These are phyloP conservation scores for Globisporangium nagaii DNA, from an alignment of 352 stramenopile species.

Conservation along the genomic window DNA sequence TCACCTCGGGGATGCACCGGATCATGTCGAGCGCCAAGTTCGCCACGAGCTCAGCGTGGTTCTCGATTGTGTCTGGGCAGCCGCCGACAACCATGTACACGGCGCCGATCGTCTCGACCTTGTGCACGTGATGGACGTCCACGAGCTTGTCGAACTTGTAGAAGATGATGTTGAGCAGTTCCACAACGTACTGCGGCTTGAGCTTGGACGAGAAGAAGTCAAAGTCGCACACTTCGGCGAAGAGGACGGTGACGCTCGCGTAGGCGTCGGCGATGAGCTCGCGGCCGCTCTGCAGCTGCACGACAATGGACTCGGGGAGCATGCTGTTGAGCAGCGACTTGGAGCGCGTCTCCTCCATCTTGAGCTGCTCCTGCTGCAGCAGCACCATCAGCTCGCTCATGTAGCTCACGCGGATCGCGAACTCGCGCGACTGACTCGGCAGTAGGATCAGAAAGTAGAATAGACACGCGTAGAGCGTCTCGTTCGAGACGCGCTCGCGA, in stretches of 20 bases:
- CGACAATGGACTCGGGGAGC: constrained; percentile 72
- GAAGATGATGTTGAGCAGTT: constrained; percentile 86
- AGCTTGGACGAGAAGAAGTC: constrained; percentile 77
- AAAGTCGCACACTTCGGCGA: constrained; percentile 83
- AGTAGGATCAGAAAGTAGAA: constrained; percentile 82
- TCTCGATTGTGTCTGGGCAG: constrained; percentile 57
- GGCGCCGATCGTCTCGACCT: constrained; percentile 88
- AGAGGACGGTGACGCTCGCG: constrained; percentile 63
- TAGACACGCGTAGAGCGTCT: constrained; percentile 75
- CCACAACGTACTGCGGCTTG: constrained; percentile 79
- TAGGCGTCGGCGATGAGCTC: constrained; percentile 85
- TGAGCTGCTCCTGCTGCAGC: constrained; percentile 73
- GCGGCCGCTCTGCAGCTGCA: constrained; percentile 66
- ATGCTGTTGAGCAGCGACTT: constrained; percentile 82
- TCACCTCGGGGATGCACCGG: constrained; percentile 71
- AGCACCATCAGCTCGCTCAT: constrained; percentile 85
- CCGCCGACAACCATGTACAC: constrained; percentile 88
- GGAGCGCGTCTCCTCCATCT: constrained; percentile 74
- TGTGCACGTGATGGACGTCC: constrained; percentile 85
- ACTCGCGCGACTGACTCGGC: constrained; percentile 71
- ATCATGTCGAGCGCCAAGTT: constrained; percentile 82
- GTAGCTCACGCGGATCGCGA: constrained; percentile 76
- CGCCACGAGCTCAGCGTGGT: constrained; percentile 76
- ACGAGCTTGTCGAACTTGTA: constrained; percentile 88
- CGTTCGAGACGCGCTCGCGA: constrained; percentile 42